These are phyloP conservation scores for Fomitopsis palustris DNA, from an alignment of 1,284 basidiomycete genomes.

Conservation along the genomic window DNA sequence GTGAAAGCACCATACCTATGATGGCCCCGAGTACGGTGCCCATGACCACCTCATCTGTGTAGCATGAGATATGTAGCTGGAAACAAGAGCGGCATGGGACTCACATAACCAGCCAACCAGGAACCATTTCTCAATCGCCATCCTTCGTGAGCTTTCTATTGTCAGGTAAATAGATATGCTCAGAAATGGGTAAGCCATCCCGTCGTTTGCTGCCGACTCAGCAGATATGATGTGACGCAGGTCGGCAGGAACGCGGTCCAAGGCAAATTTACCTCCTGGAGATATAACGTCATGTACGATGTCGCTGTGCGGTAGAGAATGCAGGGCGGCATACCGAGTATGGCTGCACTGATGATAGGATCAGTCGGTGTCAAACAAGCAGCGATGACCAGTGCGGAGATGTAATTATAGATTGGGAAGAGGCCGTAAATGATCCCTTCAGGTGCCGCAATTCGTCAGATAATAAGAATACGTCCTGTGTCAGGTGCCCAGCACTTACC, in stretches of 20 bases:
- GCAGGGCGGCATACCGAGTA: slow-evolving; percentile 41
- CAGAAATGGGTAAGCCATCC: slow-evolving; percentile 91
- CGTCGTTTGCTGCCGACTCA: slow-evolving; percentile 87
- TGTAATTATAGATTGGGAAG: slow-evolving; percentile 66
- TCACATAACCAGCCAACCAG: slow-evolving; percentile 77
- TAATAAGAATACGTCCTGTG: not conserved
- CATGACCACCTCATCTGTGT: slow-evolving; percentile 80
- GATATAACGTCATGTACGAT: slow-evolving; percentile 2
- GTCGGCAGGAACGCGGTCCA: slow-evolving; percentile 82
- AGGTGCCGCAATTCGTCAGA: not conserved
- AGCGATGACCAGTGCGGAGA: slow-evolving; percentile 81
- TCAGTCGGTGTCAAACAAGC: slow-evolving; percentile 94
- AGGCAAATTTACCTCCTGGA: slow-evolving; percentile 89
- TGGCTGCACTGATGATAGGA: slow-evolving; percentile 72
- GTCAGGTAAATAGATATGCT: slow-evolving; percentile 86
- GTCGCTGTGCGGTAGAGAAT: not conserved
- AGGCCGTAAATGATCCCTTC: slow-evolving; percentile 48
- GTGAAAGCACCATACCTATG: slow-evolving; percentile 48
- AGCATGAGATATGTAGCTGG: not conserved
- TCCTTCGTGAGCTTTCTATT: slow-evolving; percentile 58
- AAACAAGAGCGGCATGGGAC: slow-evolving; percentile 21
- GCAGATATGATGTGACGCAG: slow-evolving; percentile 85
- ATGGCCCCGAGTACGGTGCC: slow-evolving; percentile 75
- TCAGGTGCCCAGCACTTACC: slow-evolving; percentile 32
- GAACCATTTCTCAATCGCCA: slow-evolving; percentile 77